A percentile compares a stretch with the other conserved stretches of the same genome.
Conservation (phyloP, 192 early-diverging fungal species). For the Backusella tarrabulga region DNA sequence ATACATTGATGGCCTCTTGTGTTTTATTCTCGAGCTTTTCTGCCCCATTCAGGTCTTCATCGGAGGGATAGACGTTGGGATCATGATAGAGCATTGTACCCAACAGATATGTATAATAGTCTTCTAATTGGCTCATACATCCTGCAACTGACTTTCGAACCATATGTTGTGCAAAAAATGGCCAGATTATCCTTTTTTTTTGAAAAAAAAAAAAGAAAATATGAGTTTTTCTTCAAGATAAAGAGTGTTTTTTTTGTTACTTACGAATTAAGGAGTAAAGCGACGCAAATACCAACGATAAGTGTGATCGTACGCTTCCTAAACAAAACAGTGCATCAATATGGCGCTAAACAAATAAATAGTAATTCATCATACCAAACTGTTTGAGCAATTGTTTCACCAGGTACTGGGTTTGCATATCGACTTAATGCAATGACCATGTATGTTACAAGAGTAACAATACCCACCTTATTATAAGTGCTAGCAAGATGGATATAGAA, state of each 20-base stretch:
- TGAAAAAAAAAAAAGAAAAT: too few species aligned
- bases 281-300: constrained; percentile 57
- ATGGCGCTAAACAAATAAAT: background rate
- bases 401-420: constrained; percentile 22
- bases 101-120: constrained; percentile 67
- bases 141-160: constrained; percentile 54
- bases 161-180: constrained; percentile 71
- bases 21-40: constrained; percentile 28
- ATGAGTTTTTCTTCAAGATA: too few species aligned
- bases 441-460: constrained; percentile 29
- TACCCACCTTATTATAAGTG: constrained; percentile 33
- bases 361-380: constrained; percentile 26
- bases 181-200: constrained; percentile 37
- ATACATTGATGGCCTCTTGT: constrained; percentile 24
- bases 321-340: background rate
- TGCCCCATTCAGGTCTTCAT: constrained; percentile 18
- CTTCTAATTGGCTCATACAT: constrained; percentile 46
- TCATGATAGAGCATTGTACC: constrained; percentile 61
- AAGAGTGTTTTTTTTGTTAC: background rate
- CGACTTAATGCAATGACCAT: constrained; percentile 31
- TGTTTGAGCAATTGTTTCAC: constrained; percentile 26
- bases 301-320: constrained; percentile 54
- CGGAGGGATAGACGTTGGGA: constrained; percentile 21
- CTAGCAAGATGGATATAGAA: constrained; percentile 39
- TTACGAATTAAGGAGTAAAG: constrained; percentile 50